These are phyloP conservation scores for Pichia sp. DNA, from an alignment of 1,139 yeast genomes.

Conservation along the genomic window DNA sequence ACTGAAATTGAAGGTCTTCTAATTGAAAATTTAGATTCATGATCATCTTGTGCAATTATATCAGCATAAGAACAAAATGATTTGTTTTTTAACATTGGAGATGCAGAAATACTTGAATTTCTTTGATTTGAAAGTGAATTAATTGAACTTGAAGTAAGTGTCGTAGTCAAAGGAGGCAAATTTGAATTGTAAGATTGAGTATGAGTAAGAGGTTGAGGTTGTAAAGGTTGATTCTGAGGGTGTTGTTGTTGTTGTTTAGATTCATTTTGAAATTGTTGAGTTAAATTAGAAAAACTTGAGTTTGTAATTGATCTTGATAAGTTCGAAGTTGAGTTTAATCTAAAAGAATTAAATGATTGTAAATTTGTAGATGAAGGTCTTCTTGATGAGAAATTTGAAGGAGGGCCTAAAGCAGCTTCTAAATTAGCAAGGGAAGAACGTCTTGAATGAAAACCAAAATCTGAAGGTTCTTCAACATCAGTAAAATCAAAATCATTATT, in stretches of 20 bases:
- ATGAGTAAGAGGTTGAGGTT: not conserved
- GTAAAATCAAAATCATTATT: slow-evolving; percentile 2
- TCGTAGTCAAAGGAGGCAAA: slow-evolving; percentile 6
- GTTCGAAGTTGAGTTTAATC: slow-evolving; percentile 19
- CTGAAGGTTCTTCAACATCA: slow-evolving; percentile 26
- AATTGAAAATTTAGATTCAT: slow-evolving; percentile 28
- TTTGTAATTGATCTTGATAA: slow-evolving; percentile 20
- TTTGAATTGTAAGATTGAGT: slow-evolving; percentile 3
- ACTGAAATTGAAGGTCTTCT: slow-evolving; percentile 50
- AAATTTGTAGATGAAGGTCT: slow-evolving; percentile 17
- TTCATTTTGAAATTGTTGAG: slow-evolving; percentile 21
- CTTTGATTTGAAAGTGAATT: slow-evolving; percentile 6
- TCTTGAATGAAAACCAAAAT: slow-evolving; percentile 58
- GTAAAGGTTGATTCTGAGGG: slow-evolving; percentile 1
- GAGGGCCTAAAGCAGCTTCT: slow-evolving; percentile 42
- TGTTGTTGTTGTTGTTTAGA: not conserved
- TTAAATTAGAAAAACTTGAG: slow-evolving; percentile 24
- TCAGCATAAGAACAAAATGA: slow-evolving; percentile 82
- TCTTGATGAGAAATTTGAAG: slow-evolving; percentile 10
- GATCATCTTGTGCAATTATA: slow-evolving; percentile 59
- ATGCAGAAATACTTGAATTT: slow-evolving; percentile 26
- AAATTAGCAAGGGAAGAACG: slow-evolving; percentile 58
- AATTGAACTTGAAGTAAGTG: slow-evolving; percentile 3
- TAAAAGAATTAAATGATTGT: slow-evolving; percentile 12
- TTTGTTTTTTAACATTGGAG: slow-evolving; percentile 35